These are phyloP conservation scores for Microthlaspi erraticum DNA, from an alignment of 345 rosid species.

Conservation along the genomic window DNA sequence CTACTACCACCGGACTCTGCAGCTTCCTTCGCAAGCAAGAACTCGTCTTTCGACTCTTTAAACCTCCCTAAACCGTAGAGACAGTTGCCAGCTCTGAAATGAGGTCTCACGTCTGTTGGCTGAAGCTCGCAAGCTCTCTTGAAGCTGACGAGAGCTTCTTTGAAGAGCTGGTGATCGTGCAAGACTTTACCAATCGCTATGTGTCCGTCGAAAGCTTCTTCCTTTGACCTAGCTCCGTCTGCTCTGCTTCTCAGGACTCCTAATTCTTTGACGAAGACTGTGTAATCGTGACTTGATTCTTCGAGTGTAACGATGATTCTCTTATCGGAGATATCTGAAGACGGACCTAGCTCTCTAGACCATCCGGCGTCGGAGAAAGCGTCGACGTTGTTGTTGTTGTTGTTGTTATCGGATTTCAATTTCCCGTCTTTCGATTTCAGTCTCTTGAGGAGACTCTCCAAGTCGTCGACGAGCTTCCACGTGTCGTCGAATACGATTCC, in stretches of 20 bases:
- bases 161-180: slow-evolving; percentile 80
- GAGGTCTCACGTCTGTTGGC: slow-evolving; percentile 87
- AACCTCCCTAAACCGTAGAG: slow-evolving; percentile 73
- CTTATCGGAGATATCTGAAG: slow-evolving; percentile 71
- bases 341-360: slow-evolving; percentile 78
- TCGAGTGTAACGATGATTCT: slow-evolving; percentile 80
- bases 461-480: slow-evolving; percentile 91
- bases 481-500: slow-evolving; percentile 96
- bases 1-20: slow-evolving; percentile 90
- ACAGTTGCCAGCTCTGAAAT: slow-evolving; percentile 90
- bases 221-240: slow-evolving; percentile 85
- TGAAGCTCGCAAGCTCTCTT: slow-evolving; percentile 94
- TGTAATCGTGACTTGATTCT: slow-evolving; percentile 74
- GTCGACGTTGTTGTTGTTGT: slow-evolving; percentile 50
- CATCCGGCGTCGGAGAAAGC: slow-evolving; percentile 83
- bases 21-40: slow-evolving; percentile 75
- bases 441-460: slow-evolving; percentile 90
- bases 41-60: slow-evolving; percentile 86
- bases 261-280: slow-evolving; percentile 68
- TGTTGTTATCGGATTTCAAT: slow-evolving; percentile 50
- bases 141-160: slow-evolving; percentile 87
- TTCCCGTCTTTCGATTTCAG: slow-evolving; percentile 81
- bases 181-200: slow-evolving; percentile 90
- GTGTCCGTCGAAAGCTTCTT: slow-evolving; percentile 98
- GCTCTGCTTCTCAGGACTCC: slow-evolving; percentile 81